These are phyloP conservation scores for Cystobasidium ongulense DNA, from an alignment of 768 basidiomycete species.

Conservation along the genomic window DNA sequence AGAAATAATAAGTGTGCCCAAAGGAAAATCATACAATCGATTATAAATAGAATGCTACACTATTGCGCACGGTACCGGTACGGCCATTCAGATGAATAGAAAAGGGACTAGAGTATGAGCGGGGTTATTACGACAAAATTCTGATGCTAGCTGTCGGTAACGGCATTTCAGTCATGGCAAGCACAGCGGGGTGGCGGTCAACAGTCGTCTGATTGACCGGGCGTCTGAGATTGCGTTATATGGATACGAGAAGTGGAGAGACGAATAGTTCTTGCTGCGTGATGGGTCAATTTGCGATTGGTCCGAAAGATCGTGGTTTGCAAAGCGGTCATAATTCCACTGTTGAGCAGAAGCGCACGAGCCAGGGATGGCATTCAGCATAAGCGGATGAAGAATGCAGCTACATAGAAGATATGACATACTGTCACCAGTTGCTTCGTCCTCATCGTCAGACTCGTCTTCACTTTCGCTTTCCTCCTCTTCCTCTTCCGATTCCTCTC, in stretches of 20 bases:
- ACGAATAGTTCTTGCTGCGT: neutral
- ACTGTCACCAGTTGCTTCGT: constrained; percentile 16
- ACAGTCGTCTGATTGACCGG: too few relatives aligned
- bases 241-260: neutral
- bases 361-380: neutral
- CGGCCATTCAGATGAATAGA: too few relatives aligned
- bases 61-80: too few relatives aligned
- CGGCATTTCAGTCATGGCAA: too few relatives aligned
- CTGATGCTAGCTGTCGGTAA: too few relatives aligned
- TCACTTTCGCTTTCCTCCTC: constrained; percentile 33
- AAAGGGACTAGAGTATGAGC: too few relatives aligned
- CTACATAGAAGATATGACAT: neutral
- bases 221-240: too few relatives aligned
- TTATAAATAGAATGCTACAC: too few relatives aligned
- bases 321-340: constrained; percentile 5
- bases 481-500: constrained; percentile 58
- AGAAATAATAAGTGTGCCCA: too few relatives aligned
- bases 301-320: neutral
- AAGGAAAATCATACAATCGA: too few relatives aligned
- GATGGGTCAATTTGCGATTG: neutral
- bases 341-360: neutral
- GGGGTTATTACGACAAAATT: too few relatives aligned
- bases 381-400: neutral
- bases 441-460: constrained; percentile 9
- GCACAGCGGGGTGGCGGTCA: too few relatives aligned